Conservation (phyloP, 495 filamentous ascomycete species). For the Xylaria scruposa region DNA sequence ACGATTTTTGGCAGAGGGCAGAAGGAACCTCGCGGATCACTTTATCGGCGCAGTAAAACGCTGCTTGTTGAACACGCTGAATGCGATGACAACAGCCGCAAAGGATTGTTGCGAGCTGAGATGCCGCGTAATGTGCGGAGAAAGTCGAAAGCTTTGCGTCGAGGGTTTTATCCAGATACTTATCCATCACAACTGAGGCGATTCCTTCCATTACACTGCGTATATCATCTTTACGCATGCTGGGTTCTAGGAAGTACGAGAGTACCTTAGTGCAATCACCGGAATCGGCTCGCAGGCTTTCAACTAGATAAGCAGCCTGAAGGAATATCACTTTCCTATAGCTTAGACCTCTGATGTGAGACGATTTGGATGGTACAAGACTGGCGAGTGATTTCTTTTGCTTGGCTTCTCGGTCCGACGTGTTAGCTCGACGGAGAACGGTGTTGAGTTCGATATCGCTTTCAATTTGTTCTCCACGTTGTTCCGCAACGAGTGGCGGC, state of each 20-base stretch:
- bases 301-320: conserved; percentile 83
- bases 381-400: conserved; percentile 78
- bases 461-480: conserved; percentile 84
- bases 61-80: conserved; percentile 83
- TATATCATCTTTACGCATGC: conserved; percentile 77
- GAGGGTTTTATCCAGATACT: conserved; percentile 75
- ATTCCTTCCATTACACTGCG: conserved; percentile 87
- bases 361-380: conserved; percentile 74
- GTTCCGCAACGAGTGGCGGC: conserved; percentile 81
- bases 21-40: conserved; percentile 86
- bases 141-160: conserved; percentile 73
- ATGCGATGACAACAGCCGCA: conserved; percentile 91
- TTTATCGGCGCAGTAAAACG: conserved; percentile 78
- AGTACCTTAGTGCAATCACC: conserved; percentile 89
- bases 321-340: conserved; percentile 92
- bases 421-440: conserved; percentile 81
- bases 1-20: conserved; percentile 84
- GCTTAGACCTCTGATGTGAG: conserved; percentile 77
- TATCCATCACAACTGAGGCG: conserved; percentile 71
- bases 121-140: conserved; percentile 83
- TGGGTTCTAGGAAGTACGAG: conserved; percentile 89
- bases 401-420: conserved; percentile 73
- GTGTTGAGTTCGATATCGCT: conserved; percentile 96
- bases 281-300: conserved; percentile 78
- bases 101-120: conserved; percentile 84